Evolutionary conservation across 202 grass and related monocot species (phyloP).

Genomic region (Panicum hallii): DNA sequence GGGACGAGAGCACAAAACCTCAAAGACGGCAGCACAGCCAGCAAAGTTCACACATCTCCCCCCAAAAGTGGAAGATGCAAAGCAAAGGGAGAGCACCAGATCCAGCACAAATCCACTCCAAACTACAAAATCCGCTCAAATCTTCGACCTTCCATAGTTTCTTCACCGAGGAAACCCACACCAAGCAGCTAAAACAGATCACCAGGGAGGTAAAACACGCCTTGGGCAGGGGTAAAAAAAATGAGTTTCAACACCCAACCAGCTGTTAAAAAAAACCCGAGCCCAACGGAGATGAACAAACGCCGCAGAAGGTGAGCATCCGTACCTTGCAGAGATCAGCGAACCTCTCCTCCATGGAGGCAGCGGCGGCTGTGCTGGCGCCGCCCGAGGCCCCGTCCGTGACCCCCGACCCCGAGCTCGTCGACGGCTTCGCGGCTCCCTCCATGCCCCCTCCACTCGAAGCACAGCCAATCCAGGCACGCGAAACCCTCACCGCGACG

Average conservation of each 20-base stretch:
- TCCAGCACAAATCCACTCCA: background rate
- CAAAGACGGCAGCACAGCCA: background rate
- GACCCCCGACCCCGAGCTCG: conserved; percentile 32
- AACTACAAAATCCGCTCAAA: background rate
- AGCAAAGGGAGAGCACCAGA: background rate
- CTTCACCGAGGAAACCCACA: background rate
- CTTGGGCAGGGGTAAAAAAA: background rate
- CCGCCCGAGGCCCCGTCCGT: conserved; percentile 1
- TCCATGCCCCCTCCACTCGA: conserved; percentile 8
- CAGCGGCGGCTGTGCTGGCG: background rate
- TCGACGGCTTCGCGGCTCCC: conserved; percentile 41
- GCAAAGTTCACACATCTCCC: conserved; percentile 23
- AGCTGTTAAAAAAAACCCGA: background rate
- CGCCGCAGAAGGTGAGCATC: background rate
- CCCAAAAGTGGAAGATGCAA: background rate
- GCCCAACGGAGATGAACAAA: background rate
- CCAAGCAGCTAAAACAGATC: background rate
- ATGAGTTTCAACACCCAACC: background rate
- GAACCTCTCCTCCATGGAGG: conserved; percentile 59
- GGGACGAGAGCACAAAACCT: background rate
- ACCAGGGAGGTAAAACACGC: background rate
- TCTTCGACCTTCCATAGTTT: background rate
- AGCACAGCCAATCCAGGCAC: background rate
- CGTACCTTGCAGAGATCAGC: conserved; percentile 70
- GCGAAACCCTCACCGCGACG: background rate